Conservation (phyloP, 2,329 filamentous ascomycete species). For the Pseudogymnoascus sp. region DNA sequence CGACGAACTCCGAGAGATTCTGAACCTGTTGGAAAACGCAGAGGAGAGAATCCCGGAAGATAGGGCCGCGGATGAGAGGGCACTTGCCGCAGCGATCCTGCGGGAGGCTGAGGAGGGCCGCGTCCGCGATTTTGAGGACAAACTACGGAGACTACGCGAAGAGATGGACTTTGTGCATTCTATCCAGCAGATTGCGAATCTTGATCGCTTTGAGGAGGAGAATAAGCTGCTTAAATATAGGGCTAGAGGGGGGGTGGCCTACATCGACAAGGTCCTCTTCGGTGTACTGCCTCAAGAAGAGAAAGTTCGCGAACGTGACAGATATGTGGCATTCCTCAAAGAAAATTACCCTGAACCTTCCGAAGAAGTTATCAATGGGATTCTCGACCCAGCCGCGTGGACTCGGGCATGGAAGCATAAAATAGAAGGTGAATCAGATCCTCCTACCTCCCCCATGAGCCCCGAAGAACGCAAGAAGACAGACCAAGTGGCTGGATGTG, state of each 20-base stretch:
- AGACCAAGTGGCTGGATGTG: background rate
- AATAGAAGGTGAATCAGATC: background rate
- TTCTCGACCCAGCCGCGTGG: background rate
- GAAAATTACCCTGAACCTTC: background rate
- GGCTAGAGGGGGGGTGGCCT: background rate
- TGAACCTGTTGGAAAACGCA: constrained; percentile 41
- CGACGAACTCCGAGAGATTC: constrained; percentile 26
- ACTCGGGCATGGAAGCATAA: background rate
- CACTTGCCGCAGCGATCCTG: constrained; percentile 26
- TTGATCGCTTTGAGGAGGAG: background rate
- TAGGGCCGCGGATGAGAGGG: constrained; percentile 25
- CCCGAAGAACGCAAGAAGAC: background rate
- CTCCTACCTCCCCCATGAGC: background rate
- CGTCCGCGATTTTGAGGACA: background rate
- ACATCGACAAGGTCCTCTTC: background rate
- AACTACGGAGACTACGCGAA: background rate
- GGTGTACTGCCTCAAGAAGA: background rate
- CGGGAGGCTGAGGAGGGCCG: constrained; percentile 19
- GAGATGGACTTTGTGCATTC: constrained; percentile 8
- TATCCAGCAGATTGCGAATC: background rate
- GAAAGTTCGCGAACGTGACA: background rate
- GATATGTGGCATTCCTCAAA: background rate
- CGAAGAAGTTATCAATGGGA: background rate
- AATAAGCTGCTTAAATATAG: background rate
- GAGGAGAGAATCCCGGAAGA: constrained; percentile 38